phyloP scores from a whole-genome alignment of 768 basidiomycete genomes.

The Kwoniella sp. region DNA sequence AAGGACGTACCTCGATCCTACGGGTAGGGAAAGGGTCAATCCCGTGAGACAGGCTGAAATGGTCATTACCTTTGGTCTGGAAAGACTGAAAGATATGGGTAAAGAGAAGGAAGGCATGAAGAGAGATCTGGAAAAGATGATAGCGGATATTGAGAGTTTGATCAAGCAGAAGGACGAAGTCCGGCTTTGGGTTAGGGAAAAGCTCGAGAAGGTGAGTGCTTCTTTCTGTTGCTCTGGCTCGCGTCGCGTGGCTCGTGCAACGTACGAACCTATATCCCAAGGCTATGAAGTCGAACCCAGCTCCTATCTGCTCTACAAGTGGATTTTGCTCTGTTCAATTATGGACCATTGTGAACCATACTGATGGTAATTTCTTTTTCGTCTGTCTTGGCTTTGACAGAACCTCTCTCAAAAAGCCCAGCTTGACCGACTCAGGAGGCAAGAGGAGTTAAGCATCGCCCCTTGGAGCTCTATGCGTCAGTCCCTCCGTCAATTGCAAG shows the following conservation, averaged over 20 bases:
- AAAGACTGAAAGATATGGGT: conserved; percentile 15
- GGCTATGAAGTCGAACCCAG: too few species aligned
- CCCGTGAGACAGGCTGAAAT: conserved; percentile 24
- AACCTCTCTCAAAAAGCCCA: conserved; percentile 1
- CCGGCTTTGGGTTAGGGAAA: conserved; percentile 22
- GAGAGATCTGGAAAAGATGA: conserved; percentile 16
- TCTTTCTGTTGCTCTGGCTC: not conserved
- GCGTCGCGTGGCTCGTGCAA: too few species aligned
- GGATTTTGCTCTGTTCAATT: too few species aligned
- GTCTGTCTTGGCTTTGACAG: not conserved
- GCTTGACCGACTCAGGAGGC: conserved; percentile 12
- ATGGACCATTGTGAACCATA: too few species aligned
- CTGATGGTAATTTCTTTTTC: too few species aligned
- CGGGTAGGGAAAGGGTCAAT: conserved; percentile 19
- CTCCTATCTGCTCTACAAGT: too few species aligned
- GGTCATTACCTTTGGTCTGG: conserved; percentile 2
- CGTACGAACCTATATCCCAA: too few species aligned
- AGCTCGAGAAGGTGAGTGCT: conserved; percentile 16
- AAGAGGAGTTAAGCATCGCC: conserved; percentile 1
- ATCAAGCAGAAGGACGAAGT: conserved; percentile 32
- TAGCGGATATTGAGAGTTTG: conserved; percentile 21
- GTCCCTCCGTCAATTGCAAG: not conserved
- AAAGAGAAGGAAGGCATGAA: conserved; percentile 10
- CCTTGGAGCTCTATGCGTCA: not conserved
- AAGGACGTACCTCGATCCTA: conserved; percentile 24